Evolutionary conservation across 768 basidiomycete genomes (phyloP), one percentile per base, ranked within the genome.

Genomic region (Peribolospora kevripleyi): DNA sequence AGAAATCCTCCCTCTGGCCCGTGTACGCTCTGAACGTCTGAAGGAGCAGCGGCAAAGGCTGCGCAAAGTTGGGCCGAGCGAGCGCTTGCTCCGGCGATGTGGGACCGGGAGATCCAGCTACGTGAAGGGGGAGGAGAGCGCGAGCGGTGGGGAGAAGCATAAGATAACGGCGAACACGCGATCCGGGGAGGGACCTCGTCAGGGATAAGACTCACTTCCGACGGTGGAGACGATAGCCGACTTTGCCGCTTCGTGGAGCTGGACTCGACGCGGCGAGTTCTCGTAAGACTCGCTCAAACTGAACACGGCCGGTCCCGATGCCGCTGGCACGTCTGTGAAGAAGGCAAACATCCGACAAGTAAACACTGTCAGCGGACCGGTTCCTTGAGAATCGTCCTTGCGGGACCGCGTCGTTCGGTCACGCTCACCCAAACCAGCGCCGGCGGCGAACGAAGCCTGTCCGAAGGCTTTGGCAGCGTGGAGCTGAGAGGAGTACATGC

Each of bases 1-100:
- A 80, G 54, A 76, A 72, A 5, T 72, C 69, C 7, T 70, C 67
- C 57, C 79, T 73, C 40, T 68, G 55, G 25, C 66, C 68, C 25
- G 76, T 76, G 66, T 79, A 82, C 0, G 84, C 78, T 2, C 79
- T 79, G 62, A 98, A 87, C 0, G 81, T 80, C 70, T 45, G 68
- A 49, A 63, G 42, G 7, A 61, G 54, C 6, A 63, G 58, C 42
- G 58, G 61, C 10, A 64, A 51, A 1, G 63, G 63, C 42, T 59
- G 58, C 37, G 59, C 55, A 25, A 56, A 40, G 39, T 56, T 56
- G 25, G 25, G 25, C 25, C 25, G 25, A 25, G 25, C 25, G 25
- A 25, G 25, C 25, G 25, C 25, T 25, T 25, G 25, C 25, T 25
- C 25, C 25, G 25, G 25, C 25, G 25, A 25, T 25, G 1, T 25